Conservation (phyloP, 2,329 filamentous ascomycete genomes). For the Exserohilum turcica region DNA sequence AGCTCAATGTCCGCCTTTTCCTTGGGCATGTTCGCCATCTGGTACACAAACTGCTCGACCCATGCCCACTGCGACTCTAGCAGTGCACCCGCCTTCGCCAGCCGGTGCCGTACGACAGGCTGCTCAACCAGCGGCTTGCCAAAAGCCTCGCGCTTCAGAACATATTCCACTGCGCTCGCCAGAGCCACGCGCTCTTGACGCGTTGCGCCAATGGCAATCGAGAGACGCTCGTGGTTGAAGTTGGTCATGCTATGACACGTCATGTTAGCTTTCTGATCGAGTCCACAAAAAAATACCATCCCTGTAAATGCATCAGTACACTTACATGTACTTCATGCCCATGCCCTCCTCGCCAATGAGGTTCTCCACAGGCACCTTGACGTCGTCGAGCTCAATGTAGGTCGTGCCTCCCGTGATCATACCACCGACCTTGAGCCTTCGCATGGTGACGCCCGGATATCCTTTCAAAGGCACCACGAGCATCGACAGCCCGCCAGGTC, state of each 20-base stretch:
- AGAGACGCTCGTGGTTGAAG: constrained; percentile 78
- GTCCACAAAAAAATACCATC: too few relatives aligned
- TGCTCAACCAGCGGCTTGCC: constrained; percentile 73
- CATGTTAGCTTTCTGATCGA: not conserved
- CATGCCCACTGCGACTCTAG: constrained; percentile 74
- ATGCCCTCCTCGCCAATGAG: constrained; percentile 71
- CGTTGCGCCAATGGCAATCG: constrained; percentile 68
- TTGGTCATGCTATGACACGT: constrained; percentile 63
- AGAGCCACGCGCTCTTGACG: constrained; percentile 67
- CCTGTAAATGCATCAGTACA: not conserved
- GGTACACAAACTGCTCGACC: constrained; percentile 73
- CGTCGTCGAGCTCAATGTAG: constrained; percentile 77
- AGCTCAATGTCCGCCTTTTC: constrained; percentile 66
- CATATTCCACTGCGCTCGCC: constrained; percentile 64
- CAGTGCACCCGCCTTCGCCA: constrained; percentile 71
- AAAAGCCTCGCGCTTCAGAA: constrained; percentile 69
- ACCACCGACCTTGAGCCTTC: constrained; percentile 70
- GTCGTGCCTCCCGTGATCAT: constrained; percentile 70
- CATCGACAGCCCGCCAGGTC: constrained; percentile 67
- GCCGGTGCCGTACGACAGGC: constrained; percentile 73
- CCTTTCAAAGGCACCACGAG: constrained; percentile 72
- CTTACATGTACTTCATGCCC: constrained; percentile 70
- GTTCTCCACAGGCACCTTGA: constrained; percentile 72
- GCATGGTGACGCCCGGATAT: constrained; percentile 69
- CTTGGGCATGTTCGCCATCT: constrained; percentile 66